A percentile compares a stretch with the other conserved stretches of the same genome.
These are phyloP conservation scores for Trichoderma sp. DNA, from an alignment of 2,329 filamentous ascomycete genomes.

Conservation along the genomic window DNA sequence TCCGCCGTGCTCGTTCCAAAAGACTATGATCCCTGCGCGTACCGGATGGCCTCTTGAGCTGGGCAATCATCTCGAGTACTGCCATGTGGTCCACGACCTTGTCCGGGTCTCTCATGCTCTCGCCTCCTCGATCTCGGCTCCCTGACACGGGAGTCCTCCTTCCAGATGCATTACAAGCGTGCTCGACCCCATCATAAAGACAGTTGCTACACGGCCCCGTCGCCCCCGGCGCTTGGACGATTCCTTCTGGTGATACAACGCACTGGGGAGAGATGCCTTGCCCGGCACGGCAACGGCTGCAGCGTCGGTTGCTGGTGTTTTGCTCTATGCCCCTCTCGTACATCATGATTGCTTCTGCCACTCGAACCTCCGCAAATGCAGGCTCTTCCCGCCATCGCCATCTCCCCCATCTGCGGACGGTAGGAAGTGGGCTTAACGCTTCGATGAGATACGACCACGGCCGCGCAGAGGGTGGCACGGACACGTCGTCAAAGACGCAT, in stretches of 20 bases:
- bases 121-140: conserved; percentile 13
- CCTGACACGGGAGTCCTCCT: conserved; percentile 21
- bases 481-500: conserved; percentile 25
- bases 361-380: conserved; percentile 17
- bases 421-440: conserved; percentile 11
- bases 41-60: conserved; percentile 24
- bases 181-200: conserved; percentile 24
- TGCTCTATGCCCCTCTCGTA: conserved; percentile 28
- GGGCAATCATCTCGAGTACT: conserved; percentile 30
- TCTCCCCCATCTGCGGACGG: conserved; percentile 24
- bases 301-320: conserved; percentile 22
- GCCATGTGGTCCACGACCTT: conserved; percentile 29
- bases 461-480: conserved; percentile 14
- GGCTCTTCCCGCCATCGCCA: conserved; percentile 27
- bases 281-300: conserved; percentile 26
- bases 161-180: conserved; percentile 17
- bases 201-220: conserved; percentile 29
- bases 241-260: conserved; percentile 24
- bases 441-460: conserved; percentile 22
- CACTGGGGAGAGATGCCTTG: conserved; percentile 29
- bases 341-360: conserved; percentile 28
- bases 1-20: conserved; percentile 26
- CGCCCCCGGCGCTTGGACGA: conserved; percentile 19
- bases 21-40: conserved; percentile 25
- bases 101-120: conserved; percentile 24